Conservation (phyloP, 805 yeast species). For the Cyberlindnera veronae region DNA sequence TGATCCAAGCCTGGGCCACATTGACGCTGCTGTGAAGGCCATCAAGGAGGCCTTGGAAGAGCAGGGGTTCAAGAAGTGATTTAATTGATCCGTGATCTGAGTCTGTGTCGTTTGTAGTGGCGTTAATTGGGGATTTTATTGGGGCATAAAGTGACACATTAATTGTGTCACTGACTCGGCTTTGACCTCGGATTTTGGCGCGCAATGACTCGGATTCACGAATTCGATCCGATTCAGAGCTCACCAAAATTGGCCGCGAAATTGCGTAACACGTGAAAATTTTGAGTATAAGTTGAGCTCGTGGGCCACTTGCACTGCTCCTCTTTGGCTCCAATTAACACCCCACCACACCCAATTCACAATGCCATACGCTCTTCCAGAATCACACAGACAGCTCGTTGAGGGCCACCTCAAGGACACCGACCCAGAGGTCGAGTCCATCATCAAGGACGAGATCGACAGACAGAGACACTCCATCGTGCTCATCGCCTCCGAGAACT, state of each 20-base stretch:
- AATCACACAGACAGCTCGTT: conserved; percentile 61
- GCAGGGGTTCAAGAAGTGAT: conserved; percentile 31
- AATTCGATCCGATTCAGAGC: too few species aligned
- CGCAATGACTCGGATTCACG: too few species aligned
- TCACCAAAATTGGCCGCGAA: background rate
- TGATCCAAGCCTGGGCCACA: conserved; percentile 50
- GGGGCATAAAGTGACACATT: background rate
- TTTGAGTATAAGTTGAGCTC: too few species aligned
- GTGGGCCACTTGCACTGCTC: background rate
- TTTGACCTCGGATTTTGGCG: conserved; percentile 2
- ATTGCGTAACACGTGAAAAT: conserved; percentile 3
- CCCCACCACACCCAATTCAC: conserved; percentile 1
- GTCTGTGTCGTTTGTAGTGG: background rate
- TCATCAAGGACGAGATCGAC: conserved; percentile 69
- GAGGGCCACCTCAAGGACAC: conserved; percentile 54
- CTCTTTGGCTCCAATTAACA: background rate
- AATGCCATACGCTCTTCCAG: conserved; percentile 63
- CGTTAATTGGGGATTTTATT: background rate
- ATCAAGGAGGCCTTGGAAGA: conserved; percentile 42
- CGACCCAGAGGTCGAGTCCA: conserved; percentile 83
- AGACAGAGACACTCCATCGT: conserved; percentile 93
- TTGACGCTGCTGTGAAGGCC: conserved; percentile 46
- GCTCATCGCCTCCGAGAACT: conserved; percentile 92
- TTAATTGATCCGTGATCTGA: too few species aligned
- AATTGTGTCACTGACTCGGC: background rate